Conservation (phyloP, 371 early-diverging fungal genomes). For the Capniomyces stellatus region DNA sequence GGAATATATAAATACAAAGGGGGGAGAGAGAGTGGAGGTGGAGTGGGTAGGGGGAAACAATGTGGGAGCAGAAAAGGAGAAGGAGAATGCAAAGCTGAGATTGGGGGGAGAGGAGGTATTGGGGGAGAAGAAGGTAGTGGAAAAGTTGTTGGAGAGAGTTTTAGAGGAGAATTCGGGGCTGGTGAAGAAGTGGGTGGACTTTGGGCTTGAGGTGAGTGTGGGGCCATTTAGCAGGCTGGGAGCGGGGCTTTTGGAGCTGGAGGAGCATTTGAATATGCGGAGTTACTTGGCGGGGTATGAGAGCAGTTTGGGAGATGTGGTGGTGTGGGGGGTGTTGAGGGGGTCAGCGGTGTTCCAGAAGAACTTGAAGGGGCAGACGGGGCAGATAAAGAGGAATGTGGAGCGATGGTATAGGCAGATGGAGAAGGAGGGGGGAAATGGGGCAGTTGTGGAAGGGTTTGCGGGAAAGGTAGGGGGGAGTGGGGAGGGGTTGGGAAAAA, state of each 20-base stretch:
- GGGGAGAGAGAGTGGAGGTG: neutral
- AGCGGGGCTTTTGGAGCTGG: conserved; percentile 39
- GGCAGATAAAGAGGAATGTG: conserved; percentile 46
- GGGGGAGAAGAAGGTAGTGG: neutral
- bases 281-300: conserved; percentile 68
- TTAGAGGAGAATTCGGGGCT: too few species aligned
- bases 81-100: neutral
- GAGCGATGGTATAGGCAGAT: conserved; percentile 65
- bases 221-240: conserved; percentile 23
- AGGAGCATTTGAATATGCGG: conserved; percentile 60
- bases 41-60: neutral
- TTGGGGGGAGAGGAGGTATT: neutral
- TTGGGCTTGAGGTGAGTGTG: neutral
- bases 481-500: neutral
- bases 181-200: neutral
- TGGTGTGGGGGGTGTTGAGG: conserved; percentile 74
- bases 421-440: conserved; percentile 35
- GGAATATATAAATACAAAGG: neutral
- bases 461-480: neutral
- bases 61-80: neutral
- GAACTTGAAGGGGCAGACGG: conserved; percentile 43
- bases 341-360: conserved; percentile 60
- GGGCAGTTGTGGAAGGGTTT: neutral
- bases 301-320: conserved; percentile 61
- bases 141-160: neutral